Base-by-base conservation (phyloP, 2,329 filamentous ascomycete species). In the Colletotrichum sp. region DNA sequence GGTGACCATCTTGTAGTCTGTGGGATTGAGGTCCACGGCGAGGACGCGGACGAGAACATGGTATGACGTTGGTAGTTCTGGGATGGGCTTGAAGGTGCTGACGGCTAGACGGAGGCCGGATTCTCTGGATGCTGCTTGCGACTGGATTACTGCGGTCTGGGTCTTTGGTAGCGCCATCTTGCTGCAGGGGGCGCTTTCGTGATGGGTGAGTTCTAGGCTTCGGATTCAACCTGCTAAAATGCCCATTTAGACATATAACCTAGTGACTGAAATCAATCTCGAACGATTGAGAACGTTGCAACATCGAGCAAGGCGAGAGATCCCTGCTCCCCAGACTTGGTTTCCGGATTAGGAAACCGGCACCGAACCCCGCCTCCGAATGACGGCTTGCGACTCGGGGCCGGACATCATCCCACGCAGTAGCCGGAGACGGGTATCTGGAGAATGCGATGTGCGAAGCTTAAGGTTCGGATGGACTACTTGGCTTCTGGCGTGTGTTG, bases 21-120 rank as follows among this genome's bases (percentile, higher is more conserved):
- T 79, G 3, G 79, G 82, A 60, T 83, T 83, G 3, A 82, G 72
- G 1, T 74, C 81, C 12, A 82, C 81, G 8, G 81, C 80, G 4
- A 76, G 28, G 6, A 80, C 78, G 5, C 77, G 78, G 12, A 79
- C 67, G 10, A 79, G 64, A 16, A 78, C 72, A 48, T 79, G 59
- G 36, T 68, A 34, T 24, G 16, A n/a, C 44, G 44, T 52, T 12
- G 44, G 44, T 22, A 52, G 44, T 52, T 52, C 44, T 52, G n/a
- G 44, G 4, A 52, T 22, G n/a, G 44, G 6, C 2, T 52, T 22
- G 44, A 10, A 8, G 44, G 44, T 22, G n/a, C 44, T 22, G n/a
- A 52, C 44, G 10, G 44, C 44, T 8, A 52, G n/a, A 52, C 44
- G n/a, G 4, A 52, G 44, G 0, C 44, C 44, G 12, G 44, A 52